Evolutionary conservation across 1,284 basidiomycete genomes (phyloP).

Genomic region (Macrocystidia cucumis): DNA sequence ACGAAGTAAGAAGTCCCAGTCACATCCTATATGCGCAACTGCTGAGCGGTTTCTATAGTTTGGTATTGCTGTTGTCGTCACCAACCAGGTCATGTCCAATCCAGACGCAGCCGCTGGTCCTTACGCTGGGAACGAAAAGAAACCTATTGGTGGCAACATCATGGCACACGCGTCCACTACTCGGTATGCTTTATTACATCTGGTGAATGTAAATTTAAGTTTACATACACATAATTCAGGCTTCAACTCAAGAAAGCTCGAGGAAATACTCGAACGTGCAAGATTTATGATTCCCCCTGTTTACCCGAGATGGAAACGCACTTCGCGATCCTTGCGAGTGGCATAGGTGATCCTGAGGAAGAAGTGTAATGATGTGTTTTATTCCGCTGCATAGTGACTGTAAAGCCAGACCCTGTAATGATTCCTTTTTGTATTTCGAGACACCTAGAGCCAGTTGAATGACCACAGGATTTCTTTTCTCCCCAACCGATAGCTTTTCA

Average conservation of each 20-base stretch:
- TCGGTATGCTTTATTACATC: conserved; percentile 37
- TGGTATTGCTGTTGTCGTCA: conserved; percentile 95
- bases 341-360: conserved; percentile 90
- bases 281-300: conserved; percentile 97
- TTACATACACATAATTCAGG: conserved; percentile 28
- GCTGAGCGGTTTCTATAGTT: conserved; percentile 48
- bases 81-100: conserved; percentile 98
- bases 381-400: too few relatives aligned
- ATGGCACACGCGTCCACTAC: conserved; percentile 96
- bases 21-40: conserved; percentile 6
- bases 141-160: conserved; percentile 96
- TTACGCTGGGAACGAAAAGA: conserved; percentile 89
- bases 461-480: too few relatives aligned
- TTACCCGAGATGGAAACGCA: conserved; percentile 95
- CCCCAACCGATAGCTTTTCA: too few relatives aligned
- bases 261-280: conserved; percentile 90
- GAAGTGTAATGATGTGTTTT: conserved; percentile 43
- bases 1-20: conserved; percentile 63
- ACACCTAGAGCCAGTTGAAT: conserved; percentile 41
- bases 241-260: conserved; percentile 91
- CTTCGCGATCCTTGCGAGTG: conserved; percentile 87
- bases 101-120: conserved; percentile 91
- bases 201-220: conserved; percentile 4
- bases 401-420: too few relatives aligned
- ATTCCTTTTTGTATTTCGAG: too few relatives aligned